phyloP scores from a whole-genome alignment of 2,329 filamentous ascomycete species.

The Ascochyta viciae-villosae region DNA sequence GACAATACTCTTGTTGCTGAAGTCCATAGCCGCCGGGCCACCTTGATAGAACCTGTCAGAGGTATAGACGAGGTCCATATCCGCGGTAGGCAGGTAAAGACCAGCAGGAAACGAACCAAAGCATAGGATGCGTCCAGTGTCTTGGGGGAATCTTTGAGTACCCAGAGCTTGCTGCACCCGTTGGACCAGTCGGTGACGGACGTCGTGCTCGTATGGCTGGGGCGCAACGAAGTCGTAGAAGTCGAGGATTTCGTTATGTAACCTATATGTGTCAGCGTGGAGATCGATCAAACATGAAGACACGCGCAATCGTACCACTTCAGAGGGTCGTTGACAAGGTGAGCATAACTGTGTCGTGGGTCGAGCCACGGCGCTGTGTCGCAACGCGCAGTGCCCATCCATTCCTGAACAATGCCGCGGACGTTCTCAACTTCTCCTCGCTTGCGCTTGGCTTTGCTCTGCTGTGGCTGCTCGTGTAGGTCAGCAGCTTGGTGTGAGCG shows the following conservation, averaged over 20 bases:
- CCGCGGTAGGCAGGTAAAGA: conserved; percentile 75
- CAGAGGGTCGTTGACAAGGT: conserved; percentile 59
- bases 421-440: conserved; percentile 54
- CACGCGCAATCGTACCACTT: conserved; percentile 51
- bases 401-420: conserved; percentile 51
- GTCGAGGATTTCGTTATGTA: conserved; percentile 89
- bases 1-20: conserved; percentile 53
- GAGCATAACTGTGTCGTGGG: conserved; percentile 55
- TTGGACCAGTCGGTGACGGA: conserved; percentile 75
- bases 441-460: conserved; percentile 69
- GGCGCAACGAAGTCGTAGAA: conserved; percentile 89
- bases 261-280: conserved; percentile 53
- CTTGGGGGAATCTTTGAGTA: conserved; percentile 25
- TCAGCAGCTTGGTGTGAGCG: conserved; percentile 17
- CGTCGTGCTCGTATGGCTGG: conserved; percentile 74
- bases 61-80: conserved; percentile 92
- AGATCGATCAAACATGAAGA: background rate
- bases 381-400: conserved; percentile 47
- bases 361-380: conserved; percentile 59
- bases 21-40: conserved; percentile 48
- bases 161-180: conserved; percentile 69
- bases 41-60: conserved; percentile 66
- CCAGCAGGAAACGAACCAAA: conserved; percentile 97
- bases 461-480: conserved; percentile 21
- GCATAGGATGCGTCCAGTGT: conserved; percentile 67